Evolutionary conservation across 2,329 filamentous ascomycete species (phyloP), one percentile per base, ranked within the genome.

Genomic region (Hypoxylon sp.): DNA sequence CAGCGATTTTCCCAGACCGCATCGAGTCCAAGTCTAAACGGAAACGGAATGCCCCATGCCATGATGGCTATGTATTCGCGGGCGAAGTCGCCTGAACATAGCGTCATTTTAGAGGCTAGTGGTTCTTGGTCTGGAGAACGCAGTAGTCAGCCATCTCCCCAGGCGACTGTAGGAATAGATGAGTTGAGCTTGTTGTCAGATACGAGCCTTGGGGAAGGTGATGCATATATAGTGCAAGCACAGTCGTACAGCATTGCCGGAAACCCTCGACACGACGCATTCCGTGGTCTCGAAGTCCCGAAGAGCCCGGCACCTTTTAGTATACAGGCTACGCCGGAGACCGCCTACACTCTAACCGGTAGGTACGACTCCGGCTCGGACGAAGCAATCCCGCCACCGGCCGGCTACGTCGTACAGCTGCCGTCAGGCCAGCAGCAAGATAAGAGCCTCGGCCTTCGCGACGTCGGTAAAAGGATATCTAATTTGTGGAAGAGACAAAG

Each of bases 251-350:
- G 57, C 14, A 63, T 72, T 25, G 55, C 60, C 10, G 60, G 57
- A 21, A 68, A 51, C 17, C 53, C 51, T 7, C 62, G 46, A 14
- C 56, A 67, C 5, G 66, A 61, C 1, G 34, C 59, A 17, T 69
- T 67, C 32, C 69, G 36, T 3, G 60, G 67, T 23, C 53, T 77
- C 2, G 66, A 73, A 11, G 68, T 76, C 14, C 75, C 76, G 2
- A 63, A 46, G 10, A 50, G 64, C 13, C 30, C 68, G 23, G 75
- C 74, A 61, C 73, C 75, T 1, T 77, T 73, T 32, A 79, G 77
- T 56, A 76, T 78, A 68, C 77, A 78, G 34, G 69, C 67, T 7
- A 78, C 76, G 14, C 77, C 77, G 6, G 76, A 77, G 23, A 65
- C 75, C 46, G 76, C 76, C 1, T 79, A 79, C 38, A 69, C 52